Percentiles rank a stretch among this genome's conserved stretches.
phyloP scores from a whole-genome alignment of 2,329 filamentous ascomycete species.

The Trichoderma brevicompactum region DNA sequence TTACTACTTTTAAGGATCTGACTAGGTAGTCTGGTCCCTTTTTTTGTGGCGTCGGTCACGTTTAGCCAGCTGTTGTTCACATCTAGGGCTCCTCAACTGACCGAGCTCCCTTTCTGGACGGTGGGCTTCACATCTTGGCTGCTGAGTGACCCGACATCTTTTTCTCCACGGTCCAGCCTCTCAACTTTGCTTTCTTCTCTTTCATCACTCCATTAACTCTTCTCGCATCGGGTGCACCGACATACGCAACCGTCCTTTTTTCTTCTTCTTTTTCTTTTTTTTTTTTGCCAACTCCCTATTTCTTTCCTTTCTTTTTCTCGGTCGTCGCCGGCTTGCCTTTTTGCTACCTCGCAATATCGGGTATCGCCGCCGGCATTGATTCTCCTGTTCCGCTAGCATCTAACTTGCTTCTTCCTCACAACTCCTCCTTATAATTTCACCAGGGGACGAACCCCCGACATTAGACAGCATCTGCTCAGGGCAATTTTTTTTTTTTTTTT shows the following conservation, averaged over 20 bases:
- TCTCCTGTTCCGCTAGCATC: slow-evolving; percentile 21
- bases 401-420: slow-evolving; percentile 6
- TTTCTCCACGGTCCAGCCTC: neutral
- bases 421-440: slow-evolving; percentile 19
- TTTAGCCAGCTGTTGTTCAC: slow-evolving; percentile 1
- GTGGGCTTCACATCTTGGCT: slow-evolving; percentile 13
- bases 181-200: neutral
- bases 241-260: neutral
- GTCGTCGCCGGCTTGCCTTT: slow-evolving; percentile 22
- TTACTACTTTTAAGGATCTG: neutral
- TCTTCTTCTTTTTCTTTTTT: too few relatives aligned
- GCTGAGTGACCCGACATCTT: slow-evolving; percentile 2
- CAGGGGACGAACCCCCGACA: slow-evolving; percentile 9
- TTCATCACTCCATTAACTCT: neutral
- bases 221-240: too few relatives aligned
- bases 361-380: slow-evolving; percentile 25
- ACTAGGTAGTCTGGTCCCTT: neutral
- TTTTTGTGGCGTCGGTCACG: slow-evolving; percentile 9
- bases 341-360: slow-evolving; percentile 24
- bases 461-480: slow-evolving; percentile 8
- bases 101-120: slow-evolving; percentile 26
- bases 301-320: neutral
- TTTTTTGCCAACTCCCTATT: too few relatives aligned
- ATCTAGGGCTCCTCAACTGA: slow-evolving; percentile 17
- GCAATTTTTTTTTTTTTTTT: neutral